Evolutionary conservation across 1,284 basidiomycete genomes (phyloP).

Genomic region (Cryptococcus sp.): DNA sequence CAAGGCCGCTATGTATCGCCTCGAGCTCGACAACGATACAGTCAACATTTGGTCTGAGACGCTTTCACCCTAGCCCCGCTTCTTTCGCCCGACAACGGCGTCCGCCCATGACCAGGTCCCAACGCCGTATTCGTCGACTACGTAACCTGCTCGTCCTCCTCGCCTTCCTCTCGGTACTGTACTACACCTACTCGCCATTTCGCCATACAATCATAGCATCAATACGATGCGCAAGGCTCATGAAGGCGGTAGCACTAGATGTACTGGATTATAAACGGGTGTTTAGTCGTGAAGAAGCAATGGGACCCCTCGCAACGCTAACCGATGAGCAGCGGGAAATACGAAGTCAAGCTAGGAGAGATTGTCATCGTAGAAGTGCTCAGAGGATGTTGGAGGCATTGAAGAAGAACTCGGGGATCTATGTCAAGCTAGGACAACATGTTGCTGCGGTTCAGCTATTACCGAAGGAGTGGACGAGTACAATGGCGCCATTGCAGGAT

Average conservation of each 20-base stretch:
- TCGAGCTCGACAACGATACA: too few relatives aligned
- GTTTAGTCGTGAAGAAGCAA: conserved; percentile 53
- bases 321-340: conserved; percentile 51
- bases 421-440: conserved; percentile 67
- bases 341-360: conserved; percentile 59
- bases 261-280: conserved; percentile 81
- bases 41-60: neutral
- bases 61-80: neutral
- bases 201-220: conserved; percentile 49
- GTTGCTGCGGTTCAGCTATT: conserved; percentile 65
- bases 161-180: conserved; percentile 35
- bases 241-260: conserved; percentile 50
- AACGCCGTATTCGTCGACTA: conserved; percentile 6
- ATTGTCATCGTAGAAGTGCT: conserved; percentile 78
- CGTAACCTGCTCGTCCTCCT: conserved; percentile 31
- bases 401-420: conserved; percentile 69
- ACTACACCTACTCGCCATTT: conserved; percentile 47
- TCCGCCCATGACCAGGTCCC: neutral
- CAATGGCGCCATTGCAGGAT: conserved; percentile 73
- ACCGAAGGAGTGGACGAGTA: conserved; percentile 65
- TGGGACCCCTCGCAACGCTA: conserved; percentile 51
- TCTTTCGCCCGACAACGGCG: neutral
- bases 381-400: conserved; percentile 70
- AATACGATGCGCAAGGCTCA: conserved; percentile 64
- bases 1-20: too few relatives aligned